These are phyloP conservation scores for Hyphopichia buzzinii DNA, from an alignment of 1,139 yeast species.

Conservation along the genomic window DNA sequence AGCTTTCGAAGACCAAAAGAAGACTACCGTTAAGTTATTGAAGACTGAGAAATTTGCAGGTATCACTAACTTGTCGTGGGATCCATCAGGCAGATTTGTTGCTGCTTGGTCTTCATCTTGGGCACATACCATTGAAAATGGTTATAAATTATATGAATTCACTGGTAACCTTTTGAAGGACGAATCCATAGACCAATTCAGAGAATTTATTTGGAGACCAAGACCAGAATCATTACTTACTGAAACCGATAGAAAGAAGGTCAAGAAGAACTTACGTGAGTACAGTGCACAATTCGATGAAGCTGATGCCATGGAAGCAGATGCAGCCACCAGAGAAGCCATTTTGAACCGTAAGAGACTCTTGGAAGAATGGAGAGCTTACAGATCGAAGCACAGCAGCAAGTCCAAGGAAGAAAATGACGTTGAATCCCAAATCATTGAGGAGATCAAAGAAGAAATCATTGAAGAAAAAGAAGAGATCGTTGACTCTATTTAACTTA, in stretches of 20 bases:
- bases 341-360: slow-evolving; percentile 81
- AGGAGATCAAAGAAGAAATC: slow-evolving; percentile 64
- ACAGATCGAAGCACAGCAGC: slow-evolving; percentile 60
- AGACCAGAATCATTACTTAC: slow-evolving; percentile 80
- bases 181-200: slow-evolving; percentile 78
- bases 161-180: slow-evolving; percentile 77
- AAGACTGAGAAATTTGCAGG: slow-evolving; percentile 69
- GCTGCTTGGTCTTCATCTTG: slow-evolving; percentile 87
- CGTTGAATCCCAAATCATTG: slow-evolving; percentile 64
- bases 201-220: slow-evolving; percentile 95
- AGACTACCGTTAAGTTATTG: slow-evolving; percentile 56
- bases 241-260: slow-evolving; percentile 81
- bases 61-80: slow-evolving; percentile 88
- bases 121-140: slow-evolving; percentile 85
- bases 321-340: slow-evolving; percentile 86
- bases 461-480: slow-evolving; percentile 81
- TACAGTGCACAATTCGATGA: slow-evolving; percentile 94
- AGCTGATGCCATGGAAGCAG: slow-evolving; percentile 94
- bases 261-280: slow-evolving; percentile 84
- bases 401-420: slow-evolving; percentile 49
- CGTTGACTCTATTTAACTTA: slow-evolving; percentile 43
- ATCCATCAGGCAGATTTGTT: slow-evolving; percentile 89
- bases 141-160: slow-evolving; percentile 83
- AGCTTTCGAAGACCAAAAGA: slow-evolving; percentile 71
- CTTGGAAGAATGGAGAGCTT: slow-evolving; percentile 82